These are phyloP conservation scores for Pythium apleroticum DNA, from an alignment of 352 stramenopile genomes.

Conservation along the genomic window DNA sequence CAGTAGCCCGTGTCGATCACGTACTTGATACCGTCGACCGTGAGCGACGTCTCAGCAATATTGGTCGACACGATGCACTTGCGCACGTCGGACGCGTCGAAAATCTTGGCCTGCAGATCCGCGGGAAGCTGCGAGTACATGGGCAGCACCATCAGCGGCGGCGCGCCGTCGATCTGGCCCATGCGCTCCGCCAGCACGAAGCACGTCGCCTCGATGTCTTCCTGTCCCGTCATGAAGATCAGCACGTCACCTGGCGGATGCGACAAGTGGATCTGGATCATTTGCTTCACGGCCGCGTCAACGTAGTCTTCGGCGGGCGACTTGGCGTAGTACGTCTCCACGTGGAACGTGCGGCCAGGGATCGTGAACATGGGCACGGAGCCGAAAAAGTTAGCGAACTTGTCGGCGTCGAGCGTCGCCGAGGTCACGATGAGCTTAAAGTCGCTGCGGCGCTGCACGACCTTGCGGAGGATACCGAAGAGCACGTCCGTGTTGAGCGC, in stretches of 20 bases:
- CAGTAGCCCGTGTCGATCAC: slow-evolving; percentile 98
- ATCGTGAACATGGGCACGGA: slow-evolving; percentile 98
- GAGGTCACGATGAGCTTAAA: slow-evolving; percentile 93
- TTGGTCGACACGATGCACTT: slow-evolving; percentile 99
- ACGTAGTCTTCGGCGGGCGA: slow-evolving; percentile 97
- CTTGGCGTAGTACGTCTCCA: slow-evolving; percentile 91
- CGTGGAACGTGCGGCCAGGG: slow-evolving; percentile 85
- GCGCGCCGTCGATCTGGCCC: slow-evolving; percentile 89
- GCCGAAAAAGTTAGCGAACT: slow-evolving; percentile 97
- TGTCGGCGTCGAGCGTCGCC: slow-evolving; percentile 97
- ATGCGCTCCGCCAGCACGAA: slow-evolving; percentile 96
- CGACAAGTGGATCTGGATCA: slow-evolving; percentile 98
- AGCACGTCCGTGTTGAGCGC: slow-evolving; percentile 94
- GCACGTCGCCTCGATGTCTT: slow-evolving; percentile 98
- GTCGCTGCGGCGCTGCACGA: slow-evolving; percentile 85
- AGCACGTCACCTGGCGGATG: slow-evolving; percentile 96
- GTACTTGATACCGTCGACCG: slow-evolving; percentile 97
- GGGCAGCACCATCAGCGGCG: slow-evolving; percentile 96
- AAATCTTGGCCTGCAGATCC: slow-evolving; percentile 98
- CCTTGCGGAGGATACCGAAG: slow-evolving; percentile 92
- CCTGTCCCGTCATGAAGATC: slow-evolving; percentile 99
- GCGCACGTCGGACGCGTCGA: slow-evolving; percentile 92
- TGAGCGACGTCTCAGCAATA: slow-evolving; percentile 96
- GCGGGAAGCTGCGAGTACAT: slow-evolving; percentile 99
- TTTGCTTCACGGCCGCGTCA: slow-evolving; percentile 97